Base-by-base conservation (phyloP, 768 basidiomycete genomes). In the Lactarius vividus region DNA sequence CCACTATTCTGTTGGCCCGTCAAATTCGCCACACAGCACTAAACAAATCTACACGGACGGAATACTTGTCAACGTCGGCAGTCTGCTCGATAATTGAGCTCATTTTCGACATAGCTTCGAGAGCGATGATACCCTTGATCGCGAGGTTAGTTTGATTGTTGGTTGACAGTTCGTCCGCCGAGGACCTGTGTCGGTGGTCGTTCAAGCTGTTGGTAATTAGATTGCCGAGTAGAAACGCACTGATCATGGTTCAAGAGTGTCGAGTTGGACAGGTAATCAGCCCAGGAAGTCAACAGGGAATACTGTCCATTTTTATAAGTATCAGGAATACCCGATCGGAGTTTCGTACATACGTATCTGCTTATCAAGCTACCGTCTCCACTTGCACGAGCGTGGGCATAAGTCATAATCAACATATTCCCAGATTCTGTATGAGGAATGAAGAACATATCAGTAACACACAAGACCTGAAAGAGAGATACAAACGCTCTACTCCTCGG, bases 91-190 rank as follows among this genome's bases (percentile, higher is more conserved):
- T 42, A 3, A 71, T 62, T 3, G 73, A 69, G 8, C 80, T 79
- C 49, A 89, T 85, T 66, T 83, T 76, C 2, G 83, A 79, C 85
- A 89, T 88, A 4, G 84, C 84, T 67, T 82, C 76, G 71, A 89
- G 86, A 4, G 86, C 87, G 56, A 88, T 75, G 63, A 88, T 86
- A 44, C 88, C 88, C 71, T 89, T 90, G 75, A 88, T 84, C 4
- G 87, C 88, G 23, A 88, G 78, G 71, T 88, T 88, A 16, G 87
- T 88, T 71, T 88, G 85, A 70, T 89, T 88, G 8, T 80, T 79
- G 26, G 39, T 57, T 4, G 56, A 20, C 15, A 52, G 26, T 1
- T 15, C 11, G 46, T 73, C 69, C 2, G 66, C 64, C 9, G 63
- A 58, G 6, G n/a, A 28, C 40, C 72, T 70, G 56, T 61, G 29